Conservation (phyloP, 2,329 filamentous ascomycete genomes). For the Gaeumannomyces sp. region DNA sequence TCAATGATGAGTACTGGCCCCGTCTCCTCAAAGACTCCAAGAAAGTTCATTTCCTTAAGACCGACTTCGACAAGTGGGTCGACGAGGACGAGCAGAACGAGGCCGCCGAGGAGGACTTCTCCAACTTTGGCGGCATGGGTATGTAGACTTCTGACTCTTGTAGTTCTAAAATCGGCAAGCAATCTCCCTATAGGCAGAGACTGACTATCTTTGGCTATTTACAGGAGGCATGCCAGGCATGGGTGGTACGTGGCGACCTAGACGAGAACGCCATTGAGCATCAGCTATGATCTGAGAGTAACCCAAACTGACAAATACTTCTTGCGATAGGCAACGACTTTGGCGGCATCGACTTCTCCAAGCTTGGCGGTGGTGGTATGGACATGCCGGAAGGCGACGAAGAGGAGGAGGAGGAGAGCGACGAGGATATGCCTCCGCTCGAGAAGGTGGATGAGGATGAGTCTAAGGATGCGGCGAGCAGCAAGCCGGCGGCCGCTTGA, state of each 20-base stretch:
- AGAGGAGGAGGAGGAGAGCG: constrained; percentile 45
- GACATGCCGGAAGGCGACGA: constrained; percentile 40
- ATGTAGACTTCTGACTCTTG: constrained; percentile 35
- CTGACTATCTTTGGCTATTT: constrained; percentile 15
- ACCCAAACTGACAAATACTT: constrained; percentile 16
- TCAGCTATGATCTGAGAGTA: not conserved
- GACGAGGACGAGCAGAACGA: constrained; percentile 98
- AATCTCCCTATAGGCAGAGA: not conserved
- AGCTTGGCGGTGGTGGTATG: constrained; percentile 62
- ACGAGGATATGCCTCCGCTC: constrained; percentile 81
- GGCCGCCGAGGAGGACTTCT: constrained; percentile 72
- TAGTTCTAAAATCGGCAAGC: constrained; percentile 2
- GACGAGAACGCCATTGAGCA: not conserved
- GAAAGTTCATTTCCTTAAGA: constrained; percentile 91
- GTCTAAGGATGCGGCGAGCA: constrained; percentile 27
- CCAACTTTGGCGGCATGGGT: constrained; percentile 50
- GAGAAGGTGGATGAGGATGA: constrained; percentile 49
- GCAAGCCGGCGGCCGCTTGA: constrained; percentile 23
- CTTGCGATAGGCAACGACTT: constrained; percentile 56
- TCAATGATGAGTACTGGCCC: constrained; percentile 92
- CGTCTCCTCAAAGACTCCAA: constrained; percentile 83
- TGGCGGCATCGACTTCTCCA: constrained; percentile 88
- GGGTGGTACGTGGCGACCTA: constrained; percentile 33
- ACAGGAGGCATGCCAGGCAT: constrained; percentile 51
- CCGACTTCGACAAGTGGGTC: constrained; percentile 99